Evolutionary conservation across 192 early-diverging fungal genomes (phyloP), one percentile per base, ranked within the genome.

Genomic region (Entomortierella chlamydospora): DNA sequence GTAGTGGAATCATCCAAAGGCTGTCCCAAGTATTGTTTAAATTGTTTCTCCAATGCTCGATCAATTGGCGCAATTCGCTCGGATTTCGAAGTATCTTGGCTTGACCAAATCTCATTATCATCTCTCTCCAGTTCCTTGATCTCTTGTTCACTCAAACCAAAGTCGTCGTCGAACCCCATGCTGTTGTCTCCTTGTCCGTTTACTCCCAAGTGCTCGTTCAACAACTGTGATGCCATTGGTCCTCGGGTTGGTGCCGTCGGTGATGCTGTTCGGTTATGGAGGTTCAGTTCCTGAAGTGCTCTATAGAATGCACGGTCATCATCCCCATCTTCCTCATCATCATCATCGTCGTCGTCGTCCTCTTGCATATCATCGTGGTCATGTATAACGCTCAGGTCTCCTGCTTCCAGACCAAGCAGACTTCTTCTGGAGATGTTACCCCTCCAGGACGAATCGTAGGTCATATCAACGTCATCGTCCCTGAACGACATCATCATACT

Each of bases 401-500:
- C 56, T 22, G 45, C 45, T 33, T 61, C 72, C 4, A 67, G 52
- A 2, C 55, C 55, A 1, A 34, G n/a, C 15, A 64, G 25, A 31
- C 60, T 64, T 25, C 45, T 30, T 47, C 72, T 45, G 22, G 72
- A 61, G 2, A 25, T 33, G 7, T 50, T 51, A 2, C 29, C 72
- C 47, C 57, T 66, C 47, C 58, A 74, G 10, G 72, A 57, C 0
- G 49, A 61, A 22, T 77, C 73, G 15, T 50, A 45, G 31, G 47
- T 43, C 68, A 79, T 66, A 22, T 79, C 76, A 10, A 60, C 25
- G 42, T 79, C 76, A n/a, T 79, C 76, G 22, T 70, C 76, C 29
- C 64, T 66, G 31, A 79, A 79, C 28, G 76, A 79, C 57, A 79
- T 47, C 76, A 70, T 79, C 76, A 79, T 79, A 41, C 68, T 79